Percentiles rank a stretch among this genome's conserved stretches.
Evolutionary conservation across 2,329 filamentous ascomycete species (phyloP).

Genomic region (Colletotrichum spinosum): DNA sequence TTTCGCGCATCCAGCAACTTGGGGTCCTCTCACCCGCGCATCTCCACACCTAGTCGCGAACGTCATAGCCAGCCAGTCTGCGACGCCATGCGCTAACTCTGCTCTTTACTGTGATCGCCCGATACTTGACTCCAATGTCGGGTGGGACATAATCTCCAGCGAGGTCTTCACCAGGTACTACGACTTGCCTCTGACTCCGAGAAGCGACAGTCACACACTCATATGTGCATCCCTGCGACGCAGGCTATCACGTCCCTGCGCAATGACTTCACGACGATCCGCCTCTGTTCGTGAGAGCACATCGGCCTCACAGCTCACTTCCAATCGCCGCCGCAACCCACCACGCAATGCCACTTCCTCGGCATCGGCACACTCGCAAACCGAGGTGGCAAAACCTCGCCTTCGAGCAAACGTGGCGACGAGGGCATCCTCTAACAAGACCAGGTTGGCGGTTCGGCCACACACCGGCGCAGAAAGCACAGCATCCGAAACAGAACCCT

Average conservation of each 20-base stretch:
- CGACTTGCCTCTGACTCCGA: background rate
- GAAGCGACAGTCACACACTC: background rate
- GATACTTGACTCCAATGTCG: background rate
- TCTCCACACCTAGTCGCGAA: constrained; percentile 24
- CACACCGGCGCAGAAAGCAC: background rate
- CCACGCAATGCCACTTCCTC: constrained; percentile 1
- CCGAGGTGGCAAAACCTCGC: constrained; percentile 18
- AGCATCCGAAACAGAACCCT: too few species aligned
- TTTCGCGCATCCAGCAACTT: background rate
- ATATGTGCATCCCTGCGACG: constrained; percentile 14
- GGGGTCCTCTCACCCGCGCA: constrained; percentile 10
- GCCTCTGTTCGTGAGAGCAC: background rate
- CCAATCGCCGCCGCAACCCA: constrained; percentile 22
- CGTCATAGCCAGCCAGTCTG: constrained; percentile 20
- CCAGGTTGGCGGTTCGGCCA: constrained; percentile 4
- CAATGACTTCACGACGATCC: constrained; percentile 23
- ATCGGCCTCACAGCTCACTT: background rate
- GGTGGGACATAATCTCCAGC: background rate
- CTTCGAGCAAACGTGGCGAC: constrained; percentile 2
- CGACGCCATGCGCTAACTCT: constrained; percentile 20
- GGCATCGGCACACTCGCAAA: constrained; percentile 7
- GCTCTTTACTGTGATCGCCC: background rate
- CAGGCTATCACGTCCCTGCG: constrained; percentile 11
- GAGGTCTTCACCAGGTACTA: background rate
- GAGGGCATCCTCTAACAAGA: constrained; percentile 1